Evolutionary conservation across 345 rosid genomes (phyloP), one percentile per base, ranked within the genome.

Genomic region (Salix exigua): DNA sequence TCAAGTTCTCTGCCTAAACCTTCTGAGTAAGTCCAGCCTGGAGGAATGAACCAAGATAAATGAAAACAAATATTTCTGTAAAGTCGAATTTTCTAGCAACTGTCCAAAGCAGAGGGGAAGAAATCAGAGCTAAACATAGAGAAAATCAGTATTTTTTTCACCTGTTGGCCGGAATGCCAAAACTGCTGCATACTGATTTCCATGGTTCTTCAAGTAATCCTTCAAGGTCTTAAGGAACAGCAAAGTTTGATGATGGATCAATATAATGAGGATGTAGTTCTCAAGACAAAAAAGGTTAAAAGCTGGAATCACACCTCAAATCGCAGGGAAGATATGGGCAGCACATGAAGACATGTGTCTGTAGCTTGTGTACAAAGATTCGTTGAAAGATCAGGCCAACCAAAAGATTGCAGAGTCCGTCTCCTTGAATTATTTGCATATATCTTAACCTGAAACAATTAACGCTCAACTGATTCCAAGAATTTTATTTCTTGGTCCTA

Each of bases 151-250:
- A 28, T n/a, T 2, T 40, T 33, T 7, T 13, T 80, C 48, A 90
- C 97, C 97, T 83, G 95, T 92, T 44, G 95, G 94, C 67, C 92
- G 87, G 81, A 91, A 91, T 71, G 94, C 95, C 82, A 91, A 81
- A 81, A 92, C 84, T 74, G 88, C 83, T 55, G 80, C 66, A 77
- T 80, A 89, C 62, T 80, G 88, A 79, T 88, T 84, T 38, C 2
- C 67, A 78, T 85, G 86, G 67, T 68, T 63, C 82, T 84, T 83
- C 72, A 89, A 78, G 84, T 92, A 91, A 77, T 84, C 86, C 28
- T 77, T 81, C 11, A 89, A 85, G 68, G 81, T 88, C 94, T 90
- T 78, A 58, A 61, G 23, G 74, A 70, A 55, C 14, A 28, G 16
- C 21, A 26, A 25, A 44, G 19, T 2, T 40, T 67, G 18, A 70